These are phyloP conservation scores for Ceratocystis cacaofunesta DNA, from an alignment of 2,329 filamentous ascomycete genomes.

Conservation along the genomic window DNA sequence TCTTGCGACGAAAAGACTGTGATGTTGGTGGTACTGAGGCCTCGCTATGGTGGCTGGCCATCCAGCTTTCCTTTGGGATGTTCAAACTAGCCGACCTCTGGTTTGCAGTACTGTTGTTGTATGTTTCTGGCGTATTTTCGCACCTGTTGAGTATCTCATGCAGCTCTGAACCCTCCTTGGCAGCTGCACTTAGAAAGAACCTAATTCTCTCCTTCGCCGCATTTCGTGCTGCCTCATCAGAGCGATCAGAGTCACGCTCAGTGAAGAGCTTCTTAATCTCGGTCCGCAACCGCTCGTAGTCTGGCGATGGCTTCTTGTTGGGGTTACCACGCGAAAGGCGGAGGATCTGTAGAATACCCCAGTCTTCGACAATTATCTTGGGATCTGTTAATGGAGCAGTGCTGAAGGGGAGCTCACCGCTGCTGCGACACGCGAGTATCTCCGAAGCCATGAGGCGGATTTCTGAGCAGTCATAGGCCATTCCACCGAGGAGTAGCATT, in stretches of 20 bases:
- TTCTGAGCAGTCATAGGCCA: slow-evolving; percentile 17
- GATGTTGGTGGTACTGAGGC: neutral
- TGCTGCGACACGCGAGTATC: slow-evolving; percentile 24
- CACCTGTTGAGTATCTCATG: slow-evolving; percentile 12
- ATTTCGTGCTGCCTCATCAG: slow-evolving; percentile 17
- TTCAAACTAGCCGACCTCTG: neutral
- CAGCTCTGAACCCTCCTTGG: slow-evolving; percentile 19
- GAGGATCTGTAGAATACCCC: slow-evolving; percentile 22
- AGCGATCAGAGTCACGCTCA: slow-evolving; percentile 24
- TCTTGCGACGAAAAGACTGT: neutral
- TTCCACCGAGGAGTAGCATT: neutral
- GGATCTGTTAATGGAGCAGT: slow-evolving; percentile 21
- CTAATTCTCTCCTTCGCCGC: slow-evolving; percentile 21
- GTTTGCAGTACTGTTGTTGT: neutral
- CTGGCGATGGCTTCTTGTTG: slow-evolving; percentile 15
- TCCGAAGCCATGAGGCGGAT: slow-evolving; percentile 23
- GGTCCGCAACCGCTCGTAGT: slow-evolving; percentile 22
- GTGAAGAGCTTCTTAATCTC: slow-evolving; percentile 25
- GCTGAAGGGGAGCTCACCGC: slow-evolving; percentile 24
- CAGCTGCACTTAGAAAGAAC: slow-evolving; percentile 21
- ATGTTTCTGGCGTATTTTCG: neutral
- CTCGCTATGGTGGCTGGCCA: neutral
- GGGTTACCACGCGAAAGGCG: slow-evolving; percentile 20
- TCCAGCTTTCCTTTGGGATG: neutral
- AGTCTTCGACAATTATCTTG: slow-evolving; percentile 24